Conservation (phyloP, 192 early-diverging fungal genomes). For the Funneliformis geosporum region DNA sequence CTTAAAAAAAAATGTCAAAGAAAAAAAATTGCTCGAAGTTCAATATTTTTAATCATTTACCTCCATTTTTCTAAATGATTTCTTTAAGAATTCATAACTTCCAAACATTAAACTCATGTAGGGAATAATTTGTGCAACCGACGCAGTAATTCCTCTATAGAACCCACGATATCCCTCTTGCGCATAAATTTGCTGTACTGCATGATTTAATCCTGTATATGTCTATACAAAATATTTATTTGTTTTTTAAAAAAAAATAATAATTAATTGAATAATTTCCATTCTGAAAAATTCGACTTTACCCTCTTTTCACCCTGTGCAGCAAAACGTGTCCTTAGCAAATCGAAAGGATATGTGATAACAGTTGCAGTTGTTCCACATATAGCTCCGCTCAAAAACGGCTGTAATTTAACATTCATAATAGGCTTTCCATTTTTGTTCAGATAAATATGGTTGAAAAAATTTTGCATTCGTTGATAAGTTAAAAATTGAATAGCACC, state of each 20-base stretch:
- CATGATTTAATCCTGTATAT: slow-evolving; percentile 66
- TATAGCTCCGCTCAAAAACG: slow-evolving; percentile 77
- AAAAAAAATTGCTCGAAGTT: neutral
- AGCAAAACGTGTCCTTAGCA: slow-evolving; percentile 92
- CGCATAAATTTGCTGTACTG: slow-evolving; percentile 62
- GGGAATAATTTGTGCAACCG: slow-evolving; percentile 87
- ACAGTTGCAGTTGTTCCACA: slow-evolving; percentile 80
- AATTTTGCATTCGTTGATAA: slow-evolving; percentile 61
- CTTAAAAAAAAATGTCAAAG: neutral
- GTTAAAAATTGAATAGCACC: slow-evolving; percentile 84
- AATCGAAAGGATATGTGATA: slow-evolving; percentile 93
- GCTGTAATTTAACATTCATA: slow-evolving; percentile 35
- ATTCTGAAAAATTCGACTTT: neutral
- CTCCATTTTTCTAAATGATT: slow-evolving; percentile 9
- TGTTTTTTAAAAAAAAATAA: neutral
- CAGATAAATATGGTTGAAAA: slow-evolving; percentile 36
- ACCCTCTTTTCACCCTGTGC: slow-evolving; percentile 67
- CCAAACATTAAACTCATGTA: slow-evolving; percentile 95
- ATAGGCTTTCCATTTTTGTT: neutral
- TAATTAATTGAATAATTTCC: neutral
- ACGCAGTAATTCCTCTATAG: slow-evolving; percentile 81
- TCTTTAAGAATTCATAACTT: slow-evolving; percentile 30
- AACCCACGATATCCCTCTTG: slow-evolving; percentile 83
- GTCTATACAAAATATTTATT: slow-evolving; percentile 42
- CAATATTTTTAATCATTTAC: slow-evolving; percentile 35